Evolutionary conservation across 179 eudicot species (phyloP), one percentile per base, ranked within the genome.

Genomic region (Pouteria campechiana): DNA sequence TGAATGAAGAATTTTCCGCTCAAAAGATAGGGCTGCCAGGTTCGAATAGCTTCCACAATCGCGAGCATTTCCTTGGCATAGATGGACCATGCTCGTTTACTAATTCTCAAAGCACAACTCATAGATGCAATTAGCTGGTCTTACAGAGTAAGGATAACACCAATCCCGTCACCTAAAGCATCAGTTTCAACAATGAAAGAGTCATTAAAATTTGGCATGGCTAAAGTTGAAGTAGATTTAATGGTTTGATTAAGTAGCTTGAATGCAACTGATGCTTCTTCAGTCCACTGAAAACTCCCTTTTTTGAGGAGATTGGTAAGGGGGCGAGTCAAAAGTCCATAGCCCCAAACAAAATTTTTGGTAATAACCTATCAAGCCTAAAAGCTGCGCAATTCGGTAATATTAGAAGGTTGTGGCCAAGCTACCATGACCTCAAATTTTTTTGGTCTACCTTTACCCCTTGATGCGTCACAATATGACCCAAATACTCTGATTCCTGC

Each of bases 61-160:
- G 46, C 55, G n/a, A 50, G 2, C 14, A 29, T 12, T 12, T 52
- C 47, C 4, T 14, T 20, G 8, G 40, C 46, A 40, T 29, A 52
- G 2, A 18, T 30, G 2, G 43, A 38, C 4, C 17, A 16, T 11
- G 7, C 39, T 2, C 3, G 13, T 17, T 33, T 5, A 8, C 19
- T 52, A 12, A 4, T 18, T 7, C 25, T 24, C 4, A 44, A 25
- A 0, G 50, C 33, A 18, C 44, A 25, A 19, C 51, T 44, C 5
- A 23, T 19, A 36, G 15, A 54, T 0, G 51, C 59, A 0, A 44
- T 1, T 0, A 36, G 51, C n/a, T n/a, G n/a, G 2, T 14, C 33
- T 0, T 35, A 7, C 18, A 43, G 44, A 22, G 18, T 24, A 4
- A 54, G 14, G 1, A 54, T 37, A 6, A 44, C 37, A 2, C 59